phyloP scores from a whole-genome alignment of 2,329 filamentous ascomycete species.

The Cadophora luteo-olivacea region DNA sequence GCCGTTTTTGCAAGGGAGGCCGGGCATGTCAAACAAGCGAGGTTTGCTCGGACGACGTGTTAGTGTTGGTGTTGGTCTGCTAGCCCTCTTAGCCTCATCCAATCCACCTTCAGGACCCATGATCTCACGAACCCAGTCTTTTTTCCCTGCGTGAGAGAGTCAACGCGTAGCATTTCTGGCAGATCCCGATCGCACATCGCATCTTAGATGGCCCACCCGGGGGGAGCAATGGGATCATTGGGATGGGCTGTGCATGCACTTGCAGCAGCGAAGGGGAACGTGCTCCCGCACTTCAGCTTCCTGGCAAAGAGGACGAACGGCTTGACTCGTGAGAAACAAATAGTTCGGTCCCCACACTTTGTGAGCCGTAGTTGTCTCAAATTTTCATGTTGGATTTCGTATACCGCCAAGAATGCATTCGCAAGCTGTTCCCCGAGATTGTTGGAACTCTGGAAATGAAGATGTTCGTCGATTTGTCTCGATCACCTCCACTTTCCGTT shows the following conservation, averaged over 20 bases:
- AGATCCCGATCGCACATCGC: constrained; percentile 11
- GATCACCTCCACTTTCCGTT: constrained; percentile 1
- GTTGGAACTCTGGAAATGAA: background rate
- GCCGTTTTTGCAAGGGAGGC: background rate
- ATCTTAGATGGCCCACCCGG: constrained; percentile 6
- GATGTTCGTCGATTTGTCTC: background rate
- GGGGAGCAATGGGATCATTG: background rate
- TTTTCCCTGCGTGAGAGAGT: background rate
- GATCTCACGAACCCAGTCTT: background rate
- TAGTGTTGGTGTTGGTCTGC: background rate
- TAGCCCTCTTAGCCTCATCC: background rate
- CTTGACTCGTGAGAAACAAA: background rate
- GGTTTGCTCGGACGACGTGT: background rate
- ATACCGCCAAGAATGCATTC: background rate
- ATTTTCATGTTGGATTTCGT: background rate
- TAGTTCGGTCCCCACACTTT: background rate
- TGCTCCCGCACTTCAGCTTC: background rate
- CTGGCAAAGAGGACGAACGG: background rate
- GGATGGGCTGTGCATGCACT: constrained; percentile 4
- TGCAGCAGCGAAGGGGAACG: background rate
- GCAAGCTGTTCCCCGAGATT: constrained; percentile 4
- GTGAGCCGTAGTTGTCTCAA: background rate
- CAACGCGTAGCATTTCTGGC: constrained; percentile 5
- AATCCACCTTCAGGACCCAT: background rate
- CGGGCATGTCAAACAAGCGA: background rate